A percentile compares a stretch with the other conserved stretches of the same genome.
These are phyloP conservation scores for Syncephalis plumigaleata DNA, from an alignment of 371 early-diverging fungal species.

Conservation along the genomic window DNA sequence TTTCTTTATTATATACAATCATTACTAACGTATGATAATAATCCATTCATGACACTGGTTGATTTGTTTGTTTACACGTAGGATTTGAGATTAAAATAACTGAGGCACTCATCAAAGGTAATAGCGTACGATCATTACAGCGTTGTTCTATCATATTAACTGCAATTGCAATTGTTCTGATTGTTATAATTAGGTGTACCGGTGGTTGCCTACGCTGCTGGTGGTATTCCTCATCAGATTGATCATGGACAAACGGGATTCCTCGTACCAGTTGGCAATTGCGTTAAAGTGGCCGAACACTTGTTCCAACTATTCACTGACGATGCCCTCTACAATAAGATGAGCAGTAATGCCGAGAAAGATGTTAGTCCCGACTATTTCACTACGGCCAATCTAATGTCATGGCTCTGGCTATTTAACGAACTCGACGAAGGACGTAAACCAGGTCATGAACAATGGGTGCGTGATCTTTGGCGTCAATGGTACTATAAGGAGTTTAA, in stretches of 20 bases:
- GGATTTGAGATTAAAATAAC: constrained; percentile 90
- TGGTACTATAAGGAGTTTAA: not conserved
- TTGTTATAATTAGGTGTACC: constrained; percentile 22
- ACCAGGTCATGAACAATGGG: not conserved
- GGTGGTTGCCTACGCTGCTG: constrained; percentile 32
- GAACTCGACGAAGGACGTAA: constrained; percentile 13
- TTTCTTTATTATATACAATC: no score
- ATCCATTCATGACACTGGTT: no score
- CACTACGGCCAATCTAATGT: constrained; percentile 43
- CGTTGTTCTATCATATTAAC: not conserved
- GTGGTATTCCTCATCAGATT: constrained; percentile 73
- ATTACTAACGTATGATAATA: no score
- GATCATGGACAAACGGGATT: constrained; percentile 39
- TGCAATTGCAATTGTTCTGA: no score
- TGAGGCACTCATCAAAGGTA: constrained; percentile 54
- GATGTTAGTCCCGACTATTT: constrained; percentile 44
- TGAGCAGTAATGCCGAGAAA: constrained; percentile 22
- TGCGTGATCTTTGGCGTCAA: not conserved
- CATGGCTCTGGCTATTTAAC: constrained; percentile 42
- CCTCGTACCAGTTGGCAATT: constrained; percentile 41
- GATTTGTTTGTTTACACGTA: no score
- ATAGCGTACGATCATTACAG: constrained; percentile 10
- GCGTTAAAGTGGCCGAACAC: constrained; percentile 31
- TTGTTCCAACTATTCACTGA: constrained; percentile 31
- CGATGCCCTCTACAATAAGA: constrained; percentile 15